Conservation (phyloP, 2,329 filamentous ascomycete species). For the Didymella glomerata region DNA sequence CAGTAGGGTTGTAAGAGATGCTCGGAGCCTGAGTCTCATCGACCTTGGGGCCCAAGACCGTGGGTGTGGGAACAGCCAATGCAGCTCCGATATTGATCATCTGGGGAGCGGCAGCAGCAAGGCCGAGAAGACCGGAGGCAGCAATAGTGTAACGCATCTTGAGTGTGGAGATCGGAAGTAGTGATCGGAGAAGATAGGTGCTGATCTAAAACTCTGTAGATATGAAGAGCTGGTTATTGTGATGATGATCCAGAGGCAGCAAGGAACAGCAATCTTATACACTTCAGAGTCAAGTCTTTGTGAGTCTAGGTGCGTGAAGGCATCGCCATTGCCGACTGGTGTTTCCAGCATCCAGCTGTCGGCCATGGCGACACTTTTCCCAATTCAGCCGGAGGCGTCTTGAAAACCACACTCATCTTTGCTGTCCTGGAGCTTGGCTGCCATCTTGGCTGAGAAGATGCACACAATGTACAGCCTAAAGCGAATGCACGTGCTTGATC, state of each 20-base stretch:
- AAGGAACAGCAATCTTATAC: background rate
- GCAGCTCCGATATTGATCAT: slow-evolving; percentile 51
- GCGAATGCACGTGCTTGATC: background rate
- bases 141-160: slow-evolving; percentile 35
- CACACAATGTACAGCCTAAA: background rate
- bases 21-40: slow-evolving; percentile 34
- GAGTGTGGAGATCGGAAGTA: slow-evolving; percentile 5
- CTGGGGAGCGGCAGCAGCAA: slow-evolving; percentile 33
- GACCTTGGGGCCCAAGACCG: slow-evolving; percentile 39
- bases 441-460: background rate
- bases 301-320: background rate
- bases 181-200: background rate
- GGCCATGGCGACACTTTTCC: background rate
- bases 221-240: slow-evolving; percentile 7
- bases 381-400: background rate
- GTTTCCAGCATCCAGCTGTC: background rate
- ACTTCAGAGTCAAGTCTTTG: background rate
- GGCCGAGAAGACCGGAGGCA: slow-evolving; percentile 27
- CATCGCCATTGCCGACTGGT: background rate
- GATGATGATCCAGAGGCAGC: background rate
- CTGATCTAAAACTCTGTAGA: background rate
- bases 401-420: background rate
- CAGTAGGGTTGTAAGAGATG: slow-evolving; percentile 38
- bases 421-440: background rate
- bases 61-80: slow-evolving; percentile 40